These are phyloP conservation scores for Theobroma cacao DNA, from an alignment of 345 rosid species.

Conservation along the genomic window DNA sequence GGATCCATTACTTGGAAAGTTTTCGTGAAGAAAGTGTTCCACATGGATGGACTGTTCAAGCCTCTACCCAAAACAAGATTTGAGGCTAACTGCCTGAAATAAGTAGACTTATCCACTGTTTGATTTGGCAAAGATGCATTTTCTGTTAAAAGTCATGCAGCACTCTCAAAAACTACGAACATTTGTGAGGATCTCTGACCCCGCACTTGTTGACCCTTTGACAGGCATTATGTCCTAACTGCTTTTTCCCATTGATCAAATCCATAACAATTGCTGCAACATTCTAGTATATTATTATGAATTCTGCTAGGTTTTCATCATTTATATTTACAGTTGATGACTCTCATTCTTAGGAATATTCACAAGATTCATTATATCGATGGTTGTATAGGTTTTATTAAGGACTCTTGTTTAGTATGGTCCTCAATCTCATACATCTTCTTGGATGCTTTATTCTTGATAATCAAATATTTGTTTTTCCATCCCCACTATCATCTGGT, in stretches of 20 bases:
- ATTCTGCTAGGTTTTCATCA: background rate
- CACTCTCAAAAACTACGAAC: background rate
- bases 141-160: background rate
- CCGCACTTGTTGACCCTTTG: background rate
- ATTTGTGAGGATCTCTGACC: background rate
- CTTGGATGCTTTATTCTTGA: background rate
- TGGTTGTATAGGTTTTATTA: background rate
- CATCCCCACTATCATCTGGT: background rate
- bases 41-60: background rate
- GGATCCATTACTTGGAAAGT: background rate
- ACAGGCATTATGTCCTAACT: background rate
- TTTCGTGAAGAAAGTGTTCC: background rate
- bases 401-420: background rate
- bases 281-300: background rate
- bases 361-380: background rate
- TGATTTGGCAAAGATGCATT: constrained; percentile 2
- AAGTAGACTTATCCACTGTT: background rate
- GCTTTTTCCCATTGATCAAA: background rate
- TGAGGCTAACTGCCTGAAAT: background rate
- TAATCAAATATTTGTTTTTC: background rate
- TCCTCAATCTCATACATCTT: background rate
- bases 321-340: background rate
- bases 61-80: background rate
- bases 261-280: background rate
- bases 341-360: background rate